Evolutionary conservation across 2,329 filamentous ascomycete species (phyloP), one percentile per base, ranked within the genome.

Genomic region (Aspergillus candidus): DNA sequence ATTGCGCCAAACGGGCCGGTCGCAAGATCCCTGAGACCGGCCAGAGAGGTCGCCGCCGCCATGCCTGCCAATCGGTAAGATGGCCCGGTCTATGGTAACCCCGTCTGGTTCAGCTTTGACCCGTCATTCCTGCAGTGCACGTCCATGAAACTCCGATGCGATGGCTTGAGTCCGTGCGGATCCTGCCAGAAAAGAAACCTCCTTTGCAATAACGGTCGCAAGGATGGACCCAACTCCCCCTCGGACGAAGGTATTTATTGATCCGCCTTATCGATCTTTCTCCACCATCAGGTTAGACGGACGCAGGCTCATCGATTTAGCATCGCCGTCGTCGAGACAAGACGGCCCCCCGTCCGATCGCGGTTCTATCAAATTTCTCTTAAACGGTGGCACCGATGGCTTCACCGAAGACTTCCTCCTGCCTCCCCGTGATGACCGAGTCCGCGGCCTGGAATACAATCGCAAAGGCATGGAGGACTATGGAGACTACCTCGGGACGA

Each of bases 91-190:
- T 39, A 29, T 12, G 22, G 22, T 10, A 27, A 6, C 22, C 22
- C 22, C 22, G 7, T 27, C 22, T 10, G 22, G 22, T 27, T 7
- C 22, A 27, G 22, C 22, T 27, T 27, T 27, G 22, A 46, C 39
- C 36, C 37, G 36, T 38, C 12, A 11, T 10, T 22, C 18, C 18
- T 14, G 39, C 47, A 72, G 70, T 73, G 71, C 49, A 72, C 68
- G 12, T 60, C 66, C 15, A 72, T 72, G 65, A 73, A 73, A 47
- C 61, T 73, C 13, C 70, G 71, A 11, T 73, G 71, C 50, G 70
- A 73, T 49, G 71, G 71, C 8, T 52, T 57, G 29, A 67, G 55
- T 41, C 71, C 71, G 12, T 73, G 71, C 46, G 61, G 65, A 31
- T 69, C 70, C 4, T 73, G 71, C 47, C 57, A 61, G 45, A 71